phyloP scores from a whole-genome alignment of 2,329 filamentous ascomycete species.

The Metarhizium album region DNA sequence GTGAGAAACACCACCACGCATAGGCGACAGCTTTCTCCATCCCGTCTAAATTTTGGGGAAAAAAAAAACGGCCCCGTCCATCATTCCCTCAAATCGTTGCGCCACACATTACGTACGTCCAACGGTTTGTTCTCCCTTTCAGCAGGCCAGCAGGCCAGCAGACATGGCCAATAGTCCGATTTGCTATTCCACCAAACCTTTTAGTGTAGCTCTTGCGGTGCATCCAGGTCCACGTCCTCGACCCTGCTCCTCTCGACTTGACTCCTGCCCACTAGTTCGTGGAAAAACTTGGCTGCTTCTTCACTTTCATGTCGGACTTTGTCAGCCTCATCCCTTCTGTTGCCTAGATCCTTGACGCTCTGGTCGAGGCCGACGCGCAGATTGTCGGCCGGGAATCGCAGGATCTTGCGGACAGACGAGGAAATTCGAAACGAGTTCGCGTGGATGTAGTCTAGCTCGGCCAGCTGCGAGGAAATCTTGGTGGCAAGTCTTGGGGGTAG shows the following conservation, averaged over 20 bases:
- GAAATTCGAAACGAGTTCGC: conserved; percentile 77
- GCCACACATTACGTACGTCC: not conserved
- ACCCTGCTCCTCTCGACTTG: conserved; percentile 39
- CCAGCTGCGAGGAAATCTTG: conserved; percentile 75
- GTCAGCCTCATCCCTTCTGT: conserved; percentile 69
- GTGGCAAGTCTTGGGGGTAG: conserved; percentile 74
- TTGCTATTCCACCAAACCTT: too few species aligned
- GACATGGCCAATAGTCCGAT: not conserved
- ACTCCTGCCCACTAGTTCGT: conserved; percentile 64
- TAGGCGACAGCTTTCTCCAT: not conserved
- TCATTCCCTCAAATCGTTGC: not conserved
- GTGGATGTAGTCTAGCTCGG: conserved; percentile 84
- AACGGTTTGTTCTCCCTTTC: not conserved
- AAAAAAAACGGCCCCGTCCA: not conserved
- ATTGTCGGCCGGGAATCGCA: conserved; percentile 78
- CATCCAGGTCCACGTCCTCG: conserved; percentile 43
- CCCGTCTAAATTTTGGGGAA: not conserved
- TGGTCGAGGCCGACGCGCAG: conserved; percentile 74
- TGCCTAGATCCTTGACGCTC: conserved; percentile 71
- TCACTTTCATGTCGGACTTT: conserved; percentile 78
- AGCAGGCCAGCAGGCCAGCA: not conserved
- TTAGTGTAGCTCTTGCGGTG: conserved; percentile 30
- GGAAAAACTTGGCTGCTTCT: conserved; percentile 81
- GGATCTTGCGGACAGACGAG: conserved; percentile 74
- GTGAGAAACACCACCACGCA: not conserved